Percentiles rank a stretch among this genome's conserved stretches.
Evolutionary conservation across 148 eudicot genomes (phyloP).

Genomic region (Cornus kousa): DNA sequence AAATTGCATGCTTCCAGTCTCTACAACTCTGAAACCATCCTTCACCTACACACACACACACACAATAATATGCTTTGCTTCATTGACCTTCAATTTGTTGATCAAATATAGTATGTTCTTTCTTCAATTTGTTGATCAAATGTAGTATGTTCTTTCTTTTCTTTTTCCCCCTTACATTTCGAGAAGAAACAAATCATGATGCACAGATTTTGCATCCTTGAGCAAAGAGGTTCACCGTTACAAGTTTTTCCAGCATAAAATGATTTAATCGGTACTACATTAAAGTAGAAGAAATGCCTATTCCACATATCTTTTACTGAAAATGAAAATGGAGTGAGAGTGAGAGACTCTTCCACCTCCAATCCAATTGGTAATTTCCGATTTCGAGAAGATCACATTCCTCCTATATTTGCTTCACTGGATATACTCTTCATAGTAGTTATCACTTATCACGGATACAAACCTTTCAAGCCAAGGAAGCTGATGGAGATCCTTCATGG

Average conservation of each 20-base stretch:
- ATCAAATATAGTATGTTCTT: background rate
- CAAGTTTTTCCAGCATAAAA: background rate
- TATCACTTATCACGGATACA: conserved; percentile 80
- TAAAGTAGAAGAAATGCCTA: background rate
- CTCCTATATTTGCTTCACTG: conserved; percentile 27
- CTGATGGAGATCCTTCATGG: conserved; percentile 89
- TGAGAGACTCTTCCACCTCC: background rate
- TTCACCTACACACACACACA: too few species aligned
- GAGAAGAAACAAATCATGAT: background rate
- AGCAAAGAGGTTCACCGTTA: background rate
- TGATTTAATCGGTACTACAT: background rate
- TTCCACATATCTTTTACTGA: too few species aligned
- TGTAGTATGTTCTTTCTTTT: background rate
- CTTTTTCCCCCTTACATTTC: background rate
- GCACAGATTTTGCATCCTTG: background rate
- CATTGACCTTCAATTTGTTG: too few species aligned
- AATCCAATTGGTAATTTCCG: background rate
- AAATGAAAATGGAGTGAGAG: background rate
- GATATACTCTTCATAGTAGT: conserved; percentile 66
- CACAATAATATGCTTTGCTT: too few species aligned
- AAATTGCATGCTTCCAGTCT: too few species aligned
- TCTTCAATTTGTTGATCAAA: background rate
- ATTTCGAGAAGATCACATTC: background rate
- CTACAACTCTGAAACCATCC: too few species aligned
- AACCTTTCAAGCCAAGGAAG: conserved; percentile 96